Conservation (phyloP, 495 filamentous ascomycete species). For the Letharia columbiana region DNA sequence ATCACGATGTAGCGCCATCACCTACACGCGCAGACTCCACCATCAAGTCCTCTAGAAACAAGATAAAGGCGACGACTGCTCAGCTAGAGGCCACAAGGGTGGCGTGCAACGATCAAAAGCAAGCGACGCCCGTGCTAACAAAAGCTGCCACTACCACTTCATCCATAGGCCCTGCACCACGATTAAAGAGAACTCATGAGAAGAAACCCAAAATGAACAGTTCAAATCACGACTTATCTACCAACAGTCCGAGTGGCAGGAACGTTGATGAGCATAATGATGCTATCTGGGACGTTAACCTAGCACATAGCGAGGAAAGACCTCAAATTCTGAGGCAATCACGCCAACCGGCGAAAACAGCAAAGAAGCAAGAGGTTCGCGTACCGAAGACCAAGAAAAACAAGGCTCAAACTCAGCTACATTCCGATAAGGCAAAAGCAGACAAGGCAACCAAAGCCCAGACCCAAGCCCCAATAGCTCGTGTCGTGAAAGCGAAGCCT, state of each 20-base stretch:
- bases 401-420: background rate
- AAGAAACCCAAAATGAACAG: background rate
- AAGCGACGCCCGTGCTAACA: background rate
- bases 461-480: background rate
- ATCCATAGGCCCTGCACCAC: background rate
- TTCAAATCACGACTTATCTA: background rate
- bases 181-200: background rate
- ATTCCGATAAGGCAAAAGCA: background rate
- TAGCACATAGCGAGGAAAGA: background rate
- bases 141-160: background rate
- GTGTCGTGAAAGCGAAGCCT: background rate
- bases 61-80: background rate
- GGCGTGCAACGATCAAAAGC: background rate
- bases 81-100: background rate
- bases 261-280: background rate
- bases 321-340: background rate
- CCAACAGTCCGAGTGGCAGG: background rate
- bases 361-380: background rate
- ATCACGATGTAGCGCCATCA: background rate
- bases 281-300: background rate
- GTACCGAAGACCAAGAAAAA: background rate
- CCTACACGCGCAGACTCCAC: background rate
- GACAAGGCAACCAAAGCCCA: background rate
- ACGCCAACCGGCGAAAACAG: background rate
- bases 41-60: background rate